These are phyloP conservation scores for Mycosphaerella arachidis DNA, from an alignment of 2,329 filamentous ascomycete species.

Conservation along the genomic window DNA sequence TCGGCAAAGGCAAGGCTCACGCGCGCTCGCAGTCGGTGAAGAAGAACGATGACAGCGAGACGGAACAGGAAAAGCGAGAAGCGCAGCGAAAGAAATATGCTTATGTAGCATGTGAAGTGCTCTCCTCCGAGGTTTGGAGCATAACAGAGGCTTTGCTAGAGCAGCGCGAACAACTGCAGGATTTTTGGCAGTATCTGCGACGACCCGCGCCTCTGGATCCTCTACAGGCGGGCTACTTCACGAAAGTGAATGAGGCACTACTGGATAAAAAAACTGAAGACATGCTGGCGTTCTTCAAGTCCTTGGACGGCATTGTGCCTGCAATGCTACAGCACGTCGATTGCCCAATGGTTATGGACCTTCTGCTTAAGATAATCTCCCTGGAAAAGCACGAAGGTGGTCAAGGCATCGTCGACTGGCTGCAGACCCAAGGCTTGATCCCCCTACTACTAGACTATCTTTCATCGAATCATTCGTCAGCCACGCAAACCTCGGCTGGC, in stretches of 20 bases:
- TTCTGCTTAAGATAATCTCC: slow-evolving; percentile 93
- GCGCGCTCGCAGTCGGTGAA: slow-evolving; percentile 43
- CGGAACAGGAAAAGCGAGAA: slow-evolving; percentile 68
- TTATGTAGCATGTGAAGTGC: slow-evolving; percentile 85
- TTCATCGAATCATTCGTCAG: slow-evolving; percentile 75
- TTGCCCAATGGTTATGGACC: slow-evolving; percentile 96
- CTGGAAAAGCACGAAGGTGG: slow-evolving; percentile 88
- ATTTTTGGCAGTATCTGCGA: slow-evolving; percentile 89
- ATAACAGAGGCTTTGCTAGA: slow-evolving; percentile 90
- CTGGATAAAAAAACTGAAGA: slow-evolving; percentile 98
- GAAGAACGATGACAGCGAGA: slow-evolving; percentile 37
- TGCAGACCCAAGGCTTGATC: slow-evolving; percentile 83
- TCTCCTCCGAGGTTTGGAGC: slow-evolving; percentile 95
- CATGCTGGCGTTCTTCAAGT: slow-evolving; percentile 87
- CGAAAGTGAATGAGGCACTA: slow-evolving; percentile 96
- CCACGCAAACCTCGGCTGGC: slow-evolving; percentile 91
- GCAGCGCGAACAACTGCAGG: slow-evolving; percentile 69
- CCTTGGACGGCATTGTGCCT: slow-evolving; percentile 72
- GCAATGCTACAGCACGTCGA: slow-evolving; percentile 91
- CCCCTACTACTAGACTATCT: slow-evolving; percentile 83
- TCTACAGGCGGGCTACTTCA: slow-evolving; percentile 94
- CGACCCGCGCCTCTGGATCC: slow-evolving; percentile 82
- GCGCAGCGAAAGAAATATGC: slow-evolving; percentile 91
- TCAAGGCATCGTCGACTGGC: slow-evolving; percentile 93
- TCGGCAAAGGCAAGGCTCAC: slow-evolving; percentile 41